A percentile compares a stretch with the other conserved stretches of the same genome.
phyloP scores from a whole-genome alignment of 192 early-diverging fungal species.

The Coemansia sp. region DNA sequence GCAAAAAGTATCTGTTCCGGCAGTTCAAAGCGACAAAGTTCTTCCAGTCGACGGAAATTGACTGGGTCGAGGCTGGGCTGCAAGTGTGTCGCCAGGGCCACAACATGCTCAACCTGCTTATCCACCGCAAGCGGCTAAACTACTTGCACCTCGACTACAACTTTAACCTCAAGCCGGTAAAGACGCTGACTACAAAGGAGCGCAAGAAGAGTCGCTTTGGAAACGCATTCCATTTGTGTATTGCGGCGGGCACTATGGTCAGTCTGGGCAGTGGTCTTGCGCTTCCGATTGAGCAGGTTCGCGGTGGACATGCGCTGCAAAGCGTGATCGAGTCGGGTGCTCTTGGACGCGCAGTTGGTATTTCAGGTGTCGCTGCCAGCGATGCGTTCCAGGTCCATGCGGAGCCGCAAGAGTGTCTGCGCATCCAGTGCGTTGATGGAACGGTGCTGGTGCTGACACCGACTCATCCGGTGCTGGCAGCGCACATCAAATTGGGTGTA shows the following conservation, averaged over 20 bases:
- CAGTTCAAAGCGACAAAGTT: constrained; percentile 97
- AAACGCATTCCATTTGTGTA: constrained; percentile 90
- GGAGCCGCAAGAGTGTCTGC: constrained; percentile 33
- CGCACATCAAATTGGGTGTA: constrained; percentile 9
- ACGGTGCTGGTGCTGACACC: constrained; percentile 39
- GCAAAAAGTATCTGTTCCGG: constrained; percentile 92
- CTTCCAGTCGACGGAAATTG: constrained; percentile 96
- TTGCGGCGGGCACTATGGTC: constrained; percentile 52
- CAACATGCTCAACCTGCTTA: constrained; percentile 98
- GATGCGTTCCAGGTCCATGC: constrained; percentile 45
- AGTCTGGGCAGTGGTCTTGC: constrained; percentile 42
- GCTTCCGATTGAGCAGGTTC: constrained; percentile 44
- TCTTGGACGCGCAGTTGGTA: background rate
- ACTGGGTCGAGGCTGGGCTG: constrained; percentile 99
- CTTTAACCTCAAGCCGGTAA: constrained; percentile 98
- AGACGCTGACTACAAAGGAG: constrained; percentile 99
- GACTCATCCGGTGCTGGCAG: constrained; percentile 47
- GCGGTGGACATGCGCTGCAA: constrained; percentile 25
- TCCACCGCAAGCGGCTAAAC: constrained; percentile 97
- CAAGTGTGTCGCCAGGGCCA: constrained; percentile 98
- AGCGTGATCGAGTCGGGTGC: constrained; percentile 9
- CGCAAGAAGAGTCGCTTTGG: constrained; percentile 99
- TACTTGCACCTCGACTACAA: constrained; percentile 99
- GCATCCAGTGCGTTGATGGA: constrained; percentile 38
- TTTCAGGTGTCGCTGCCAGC: constrained; percentile 22